Evolutionary conservation across 2,329 filamentous ascomycete species (phyloP), one percentile per base, ranked within the genome.

Genomic region (Xylariaceae sp.): DNA sequence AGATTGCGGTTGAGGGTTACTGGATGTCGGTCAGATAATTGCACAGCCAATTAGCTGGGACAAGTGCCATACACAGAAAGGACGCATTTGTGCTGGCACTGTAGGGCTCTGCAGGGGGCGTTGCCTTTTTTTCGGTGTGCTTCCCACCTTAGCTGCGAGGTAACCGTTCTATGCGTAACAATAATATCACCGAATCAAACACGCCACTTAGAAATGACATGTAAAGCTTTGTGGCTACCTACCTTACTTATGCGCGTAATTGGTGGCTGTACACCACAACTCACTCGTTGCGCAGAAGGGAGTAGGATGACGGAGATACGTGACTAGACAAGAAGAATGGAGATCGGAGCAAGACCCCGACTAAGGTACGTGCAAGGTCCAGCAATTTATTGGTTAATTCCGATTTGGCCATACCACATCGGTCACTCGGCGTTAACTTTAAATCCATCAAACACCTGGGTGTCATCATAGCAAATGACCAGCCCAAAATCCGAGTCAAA

Each of bases 381-480:
- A n/a, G n/a, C n/a, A n/a, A n/a, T n/a, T n/a, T n/a, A n/a, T n/a
- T n/a, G n/a, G n/a, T n/a, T n/a, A n/a, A n/a, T n/a, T n/a, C n/a
- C n/a, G n/a, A n/a, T n/a, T n/a, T n/a, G n/a, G n/a, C n/a, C n/a
- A n/a, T n/a, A n/a, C n/a, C n/a, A n/a, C n/a, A n/a, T n/a, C n/a
- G 30, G 30, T n/a, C 13, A n/a, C 16, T 30, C 29, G 42, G 42
- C 16, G 29, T 18, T 45, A 26, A 26, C 18, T 30, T 42, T 45
- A 53, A 56, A 13, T 53, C 53, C 56, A 29, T 33, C 1, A 6
- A 4, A 59, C 56, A 20, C 56, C 56, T 37, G 13, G 56, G 43
- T 44, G 56, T 59, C 4, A 16, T 32, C 21, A 35, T 57, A 50
- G 15, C 9, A 33, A n/a, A 20, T 10, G 27, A 5, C 18, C 35